These are phyloP conservation scores for Penicillium coffeae DNA, from an alignment of 495 filamentous ascomycete genomes.

Conservation along the genomic window DNA sequence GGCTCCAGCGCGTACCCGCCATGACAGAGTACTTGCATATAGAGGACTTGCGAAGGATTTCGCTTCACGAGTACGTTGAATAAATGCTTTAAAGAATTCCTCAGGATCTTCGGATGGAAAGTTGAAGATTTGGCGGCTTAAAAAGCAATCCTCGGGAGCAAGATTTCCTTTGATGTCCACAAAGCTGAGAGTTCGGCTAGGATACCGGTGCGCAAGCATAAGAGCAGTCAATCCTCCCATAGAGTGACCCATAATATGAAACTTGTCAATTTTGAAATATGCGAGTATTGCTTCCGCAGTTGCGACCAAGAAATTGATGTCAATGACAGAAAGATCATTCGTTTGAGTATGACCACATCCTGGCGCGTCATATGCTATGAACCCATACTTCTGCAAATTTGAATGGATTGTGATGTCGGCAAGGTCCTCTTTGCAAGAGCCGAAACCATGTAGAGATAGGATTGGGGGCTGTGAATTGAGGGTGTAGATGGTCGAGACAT, in stretches of 20 bases:
- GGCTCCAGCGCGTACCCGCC: conserved; percentile 16
- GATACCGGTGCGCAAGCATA: conserved; percentile 17
- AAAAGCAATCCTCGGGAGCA: conserved; percentile 29
- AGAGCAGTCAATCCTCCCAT: conserved; percentile 30
- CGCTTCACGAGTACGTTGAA: conserved; percentile 14
- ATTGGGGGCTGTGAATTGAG: conserved; percentile 15
- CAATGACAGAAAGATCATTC: conserved; percentile 16
- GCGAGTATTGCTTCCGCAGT: conserved; percentile 20
- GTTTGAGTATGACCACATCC: conserved; percentile 23
- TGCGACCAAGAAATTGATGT: conserved; percentile 29
- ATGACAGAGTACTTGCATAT: conserved; percentile 24
- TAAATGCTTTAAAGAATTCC: conserved; percentile 22
- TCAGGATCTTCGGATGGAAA: conserved; percentile 18
- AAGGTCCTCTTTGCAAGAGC: conserved; percentile 32
- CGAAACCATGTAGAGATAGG: conserved; percentile 30
- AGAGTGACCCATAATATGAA: conserved; percentile 29
- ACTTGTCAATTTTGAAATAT: conserved; percentile 19
- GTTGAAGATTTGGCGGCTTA: conserved; percentile 27
- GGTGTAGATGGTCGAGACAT: conserved; percentile 19
- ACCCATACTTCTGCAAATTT: conserved; percentile 12
- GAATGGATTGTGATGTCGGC: conserved; percentile 19
- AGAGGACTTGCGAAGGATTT: conserved; percentile 16
- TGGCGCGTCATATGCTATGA: conserved; percentile 27
- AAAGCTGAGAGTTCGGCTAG: conserved; percentile 24
- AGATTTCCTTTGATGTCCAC: conserved; percentile 31